Percentiles rank a stretch among this genome's conserved stretches.
Conservation (phyloP, 2,329 filamentous ascomycete genomes). For the Beauveria varroae region DNA sequence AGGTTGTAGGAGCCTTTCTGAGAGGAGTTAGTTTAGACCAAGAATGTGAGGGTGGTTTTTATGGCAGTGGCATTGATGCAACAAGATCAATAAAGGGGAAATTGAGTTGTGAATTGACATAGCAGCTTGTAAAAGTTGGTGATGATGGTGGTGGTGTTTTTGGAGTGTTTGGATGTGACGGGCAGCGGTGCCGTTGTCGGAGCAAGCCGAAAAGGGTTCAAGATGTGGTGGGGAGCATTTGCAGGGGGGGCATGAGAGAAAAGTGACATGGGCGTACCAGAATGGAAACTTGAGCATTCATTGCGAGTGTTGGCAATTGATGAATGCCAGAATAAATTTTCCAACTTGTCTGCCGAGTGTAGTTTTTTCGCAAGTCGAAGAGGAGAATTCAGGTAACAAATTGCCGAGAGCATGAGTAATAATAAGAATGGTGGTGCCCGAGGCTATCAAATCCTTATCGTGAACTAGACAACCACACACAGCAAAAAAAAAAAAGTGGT, state of each 20-base stretch:
- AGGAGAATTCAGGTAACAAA: too few species aligned
- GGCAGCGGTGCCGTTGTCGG: constrained; percentile 2
- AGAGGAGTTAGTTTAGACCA: constrained; percentile 8
- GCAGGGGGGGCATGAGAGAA: neutral
- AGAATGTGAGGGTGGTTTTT: neutral
- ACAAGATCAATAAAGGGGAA: neutral
- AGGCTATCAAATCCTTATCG: neutral
- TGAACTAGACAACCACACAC: too few species aligned
- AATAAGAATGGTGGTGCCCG: neutral
- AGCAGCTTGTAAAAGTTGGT: neutral
- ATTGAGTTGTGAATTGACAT: neutral
- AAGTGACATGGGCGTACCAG: constrained; percentile 35
- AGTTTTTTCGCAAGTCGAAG: neutral
- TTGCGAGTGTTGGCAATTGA: constrained; percentile 22
- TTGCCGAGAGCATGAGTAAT: too few species aligned
- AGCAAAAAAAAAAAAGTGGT: neutral
- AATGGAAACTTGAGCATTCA: constrained; percentile 52
- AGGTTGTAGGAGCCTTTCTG: constrained; percentile 82
- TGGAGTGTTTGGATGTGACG: too few species aligned
- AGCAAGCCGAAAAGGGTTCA: constrained; percentile 4
- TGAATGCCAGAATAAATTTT: neutral
- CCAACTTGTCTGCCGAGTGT: too few species aligned
- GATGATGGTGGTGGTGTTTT: neutral
- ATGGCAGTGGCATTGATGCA: neutral
- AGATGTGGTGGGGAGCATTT: constrained; percentile 1